phyloP scores from a whole-genome alignment of 208 protist genomes.

The Leptomonas pyrrhocoris region DNA sequence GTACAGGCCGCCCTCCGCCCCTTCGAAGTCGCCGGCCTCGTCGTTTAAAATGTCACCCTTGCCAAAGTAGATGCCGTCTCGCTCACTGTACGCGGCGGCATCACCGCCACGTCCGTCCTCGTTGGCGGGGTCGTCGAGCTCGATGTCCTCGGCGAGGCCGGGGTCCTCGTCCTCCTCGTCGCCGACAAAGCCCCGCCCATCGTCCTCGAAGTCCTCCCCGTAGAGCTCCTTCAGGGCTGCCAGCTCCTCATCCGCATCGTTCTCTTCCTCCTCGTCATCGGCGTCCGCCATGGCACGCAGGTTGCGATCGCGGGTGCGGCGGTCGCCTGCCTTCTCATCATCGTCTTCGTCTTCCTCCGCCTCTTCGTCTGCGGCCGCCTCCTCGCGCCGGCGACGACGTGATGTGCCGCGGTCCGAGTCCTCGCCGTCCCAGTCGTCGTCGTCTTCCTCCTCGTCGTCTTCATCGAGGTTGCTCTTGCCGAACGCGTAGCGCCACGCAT shows the following conservation, averaged over 20 bases:
- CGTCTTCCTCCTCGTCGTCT: slow-evolving; percentile 46
- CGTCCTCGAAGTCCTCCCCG: slow-evolving; percentile 86
- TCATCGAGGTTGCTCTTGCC: slow-evolving; percentile 54
- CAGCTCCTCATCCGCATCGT: slow-evolving; percentile 72
- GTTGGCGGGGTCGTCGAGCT: slow-evolving; percentile 60
- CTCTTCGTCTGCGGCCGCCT: slow-evolving; percentile 30
- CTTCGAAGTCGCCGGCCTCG: slow-evolving; percentile 58
- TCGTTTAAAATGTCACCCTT: slow-evolving; percentile 42
- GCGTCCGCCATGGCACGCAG: slow-evolving; percentile 42
- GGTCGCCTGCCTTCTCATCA: slow-evolving; percentile 14
- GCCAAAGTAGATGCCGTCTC: slow-evolving; percentile 34
- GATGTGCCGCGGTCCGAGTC: slow-evolving; percentile 36
- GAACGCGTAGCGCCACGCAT: slow-evolving; percentile 87
- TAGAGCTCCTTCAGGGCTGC: slow-evolving; percentile 87
- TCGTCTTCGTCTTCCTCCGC: slow-evolving; percentile 44
- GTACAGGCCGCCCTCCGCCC: slow-evolving; percentile 40
- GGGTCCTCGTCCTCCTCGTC: slow-evolving; percentile 60
- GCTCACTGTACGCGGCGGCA: slow-evolving; percentile 21
- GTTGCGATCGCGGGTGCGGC: slow-evolving; percentile 42
- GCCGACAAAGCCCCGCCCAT: slow-evolving; percentile 45
- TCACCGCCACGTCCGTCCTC: slow-evolving; percentile 8
- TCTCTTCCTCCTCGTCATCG: slow-evolving; percentile 46
- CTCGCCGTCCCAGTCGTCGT: slow-evolving; percentile 41
- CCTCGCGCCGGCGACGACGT: slow-evolving; percentile 36
- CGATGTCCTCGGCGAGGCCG: slow-evolving; percentile 64